Evolutionary conservation across 257 asterid species (phyloP).

Genomic region (Echites panduratus): DNA sequence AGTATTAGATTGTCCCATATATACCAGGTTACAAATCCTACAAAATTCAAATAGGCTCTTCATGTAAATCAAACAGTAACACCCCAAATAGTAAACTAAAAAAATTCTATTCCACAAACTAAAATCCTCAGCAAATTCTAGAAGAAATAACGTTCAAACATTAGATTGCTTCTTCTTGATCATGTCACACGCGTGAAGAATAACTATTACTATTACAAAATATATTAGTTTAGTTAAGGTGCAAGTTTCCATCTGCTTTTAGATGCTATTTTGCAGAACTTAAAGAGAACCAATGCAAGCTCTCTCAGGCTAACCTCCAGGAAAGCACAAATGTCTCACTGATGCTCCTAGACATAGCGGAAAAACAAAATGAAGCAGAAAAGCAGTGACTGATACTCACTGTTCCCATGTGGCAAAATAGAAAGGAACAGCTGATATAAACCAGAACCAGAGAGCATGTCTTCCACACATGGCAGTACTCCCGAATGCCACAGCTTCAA

Average conservation of each 20-base stretch:
- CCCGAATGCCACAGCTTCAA: constrained; percentile 85
- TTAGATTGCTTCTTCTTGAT: constrained; percentile 1
- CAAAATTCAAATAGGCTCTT: not conserved
- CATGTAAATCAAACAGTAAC: not conserved
- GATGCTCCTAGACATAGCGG: not conserved
- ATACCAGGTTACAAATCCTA: not conserved
- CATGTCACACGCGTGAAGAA: not conserved
- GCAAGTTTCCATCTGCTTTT: not conserved
- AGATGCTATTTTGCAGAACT: not conserved
- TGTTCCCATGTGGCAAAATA: constrained; percentile 89
- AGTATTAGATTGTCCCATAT: not conserved
- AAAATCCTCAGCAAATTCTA: not conserved
- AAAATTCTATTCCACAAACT: not conserved
- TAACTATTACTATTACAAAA: not conserved
- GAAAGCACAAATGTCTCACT: not conserved
- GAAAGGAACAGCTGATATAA: constrained; percentile 80
- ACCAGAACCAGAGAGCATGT: constrained; percentile 80
- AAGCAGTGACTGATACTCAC: constrained; percentile 32
- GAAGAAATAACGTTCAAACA: not conserved
- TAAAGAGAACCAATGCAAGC: not conserved
- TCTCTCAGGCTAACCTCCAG: not conserved
- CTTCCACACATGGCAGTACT: constrained; percentile 88
- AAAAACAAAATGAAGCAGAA: not conserved
- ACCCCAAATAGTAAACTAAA: no score
- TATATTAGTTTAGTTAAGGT: not conserved